Evolutionary conservation across 345 rosid species (phyloP).

Genomic region (Hirschfeldia incana): DNA sequence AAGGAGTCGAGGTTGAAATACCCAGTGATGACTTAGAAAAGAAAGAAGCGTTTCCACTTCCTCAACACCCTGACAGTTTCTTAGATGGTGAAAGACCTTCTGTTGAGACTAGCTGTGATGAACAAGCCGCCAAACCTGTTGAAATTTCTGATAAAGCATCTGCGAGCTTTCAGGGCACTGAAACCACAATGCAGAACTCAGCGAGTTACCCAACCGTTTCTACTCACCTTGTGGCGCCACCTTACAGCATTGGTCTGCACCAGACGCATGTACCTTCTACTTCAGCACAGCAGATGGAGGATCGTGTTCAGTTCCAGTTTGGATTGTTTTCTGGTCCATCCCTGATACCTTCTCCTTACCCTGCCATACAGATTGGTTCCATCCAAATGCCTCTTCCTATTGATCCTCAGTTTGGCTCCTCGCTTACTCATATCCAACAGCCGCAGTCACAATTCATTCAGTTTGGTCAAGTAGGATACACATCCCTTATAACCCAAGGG

Average conservation of each 20-base stretch:
- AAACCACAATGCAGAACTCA: conserved; percentile 54
- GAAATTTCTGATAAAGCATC: conserved; percentile 51
- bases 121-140: conserved; percentile 41
- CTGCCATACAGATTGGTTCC: conserved; percentile 99
- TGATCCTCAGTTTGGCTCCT: conserved; percentile 67
- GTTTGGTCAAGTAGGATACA: conserved; percentile 82
- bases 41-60: conserved; percentile 45
- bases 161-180: conserved; percentile 53
- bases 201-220: conserved; percentile 41
- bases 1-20: conserved; percentile 83
- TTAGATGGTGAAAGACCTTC: conserved; percentile 46
- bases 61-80: conserved; percentile 44
- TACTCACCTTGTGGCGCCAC: conserved; percentile 40
- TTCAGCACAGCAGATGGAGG: conserved; percentile 61
- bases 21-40: conserved; percentile 75
- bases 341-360: conserved; percentile 85
- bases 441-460: conserved; percentile 81
- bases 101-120: conserved; percentile 44
- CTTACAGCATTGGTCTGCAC: conserved; percentile 39
- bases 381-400: conserved; percentile 99
- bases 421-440: conserved; percentile 63
- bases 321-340: conserved; percentile 96
- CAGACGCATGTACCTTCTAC: conserved; percentile 46
- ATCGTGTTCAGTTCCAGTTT: conserved; percentile 83
- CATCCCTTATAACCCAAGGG: conserved; percentile 81